Evolutionary conservation across 2,329 filamentous ascomycete genomes (phyloP), one percentile per base, ranked within the genome.

Genomic region (Cryphonectria japonica): DNA sequence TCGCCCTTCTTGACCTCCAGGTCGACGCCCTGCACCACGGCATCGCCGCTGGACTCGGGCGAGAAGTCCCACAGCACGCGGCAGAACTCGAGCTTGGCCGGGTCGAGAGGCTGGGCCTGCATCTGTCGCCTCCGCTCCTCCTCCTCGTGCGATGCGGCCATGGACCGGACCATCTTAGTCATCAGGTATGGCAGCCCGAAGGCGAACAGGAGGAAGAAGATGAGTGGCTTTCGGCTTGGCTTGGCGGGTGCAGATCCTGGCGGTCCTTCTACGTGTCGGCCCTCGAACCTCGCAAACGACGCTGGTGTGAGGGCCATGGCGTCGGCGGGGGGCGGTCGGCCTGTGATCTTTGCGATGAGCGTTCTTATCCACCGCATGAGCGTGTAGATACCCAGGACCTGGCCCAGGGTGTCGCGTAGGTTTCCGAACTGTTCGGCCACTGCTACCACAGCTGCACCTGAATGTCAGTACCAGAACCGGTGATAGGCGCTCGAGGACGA

Each of bases 351-450:
- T 46, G 96, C 95, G 74, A 98, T 88, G 34, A 97, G 86, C 1
- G 94, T 97, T 69, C 94, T 91, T 76, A 97, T 90, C 95, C 96
- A 99, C 74, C 97, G 91, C 85, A 99, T 92, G 57, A 99, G 80
- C 14, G 96, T 97, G 83, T 97, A 99, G 78, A 99, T 97, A 57
- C 96, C 96, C 54, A 99, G 85, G 14, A 98, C 91, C 3, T 94
- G 97, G 73, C 97, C 96, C 19, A 99, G 89, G 0, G 95, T 97
- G 79, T 97, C 95, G 75, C 94, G 92, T 65, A 99, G 86, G 77
- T 95, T 97, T 72, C 94, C 93, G 76, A 99, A 97, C 80, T 99
- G 96, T 80, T 99, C 97, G 66, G 96, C 96, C 54, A 99, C 97
- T 11, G 95, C 96, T 54, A 99, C 93, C 95, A 99, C 98, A 69